Conservation (phyloP, 495 filamentous ascomycete genomes). For the Pyrenula massariospora region DNA sequence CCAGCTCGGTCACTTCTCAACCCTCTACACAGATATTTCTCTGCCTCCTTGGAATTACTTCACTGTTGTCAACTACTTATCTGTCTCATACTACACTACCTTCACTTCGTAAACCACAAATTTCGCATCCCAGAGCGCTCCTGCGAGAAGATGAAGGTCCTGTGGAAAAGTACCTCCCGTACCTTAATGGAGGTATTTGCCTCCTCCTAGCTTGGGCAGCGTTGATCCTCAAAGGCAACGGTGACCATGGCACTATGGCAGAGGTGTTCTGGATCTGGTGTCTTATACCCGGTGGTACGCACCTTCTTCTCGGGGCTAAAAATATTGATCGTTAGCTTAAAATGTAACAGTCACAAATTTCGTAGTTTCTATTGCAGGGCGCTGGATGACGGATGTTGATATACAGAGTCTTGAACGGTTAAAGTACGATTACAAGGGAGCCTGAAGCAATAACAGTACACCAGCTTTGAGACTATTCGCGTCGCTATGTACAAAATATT, state of each 20-base stretch:
- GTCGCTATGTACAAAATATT: too few relatives aligned
- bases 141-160: constrained; percentile 4
- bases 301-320: not conserved
- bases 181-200: constrained; percentile 10
- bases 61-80: not conserved
- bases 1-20: not conserved
- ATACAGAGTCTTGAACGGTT: constrained; percentile 31
- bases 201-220: constrained; percentile 8
- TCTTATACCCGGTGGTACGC: constrained; percentile 10
- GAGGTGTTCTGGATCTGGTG: constrained; percentile 14
- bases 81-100: not conserved
- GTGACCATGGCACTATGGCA: constrained; percentile 1
- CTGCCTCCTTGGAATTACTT: not conserved
- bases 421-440: constrained; percentile 40
- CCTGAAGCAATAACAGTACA: constrained; percentile 12
- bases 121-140: not conserved
- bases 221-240: constrained; percentile 5
- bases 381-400: constrained; percentile 33
- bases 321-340: not conserved
- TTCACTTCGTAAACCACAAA: not conserved
- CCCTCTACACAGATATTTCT: not conserved
- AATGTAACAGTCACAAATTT: constrained; percentile 22
- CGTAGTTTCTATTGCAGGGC: constrained; percentile 21
- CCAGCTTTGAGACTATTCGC: too few relatives aligned
- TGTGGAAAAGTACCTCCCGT: constrained; percentile 4